Percentiles rank a stretch among this genome's conserved stretches.
Evolutionary conservation across 2,329 filamentous ascomycete species (phyloP).

Genomic region (Venturia carpophila): DNA sequence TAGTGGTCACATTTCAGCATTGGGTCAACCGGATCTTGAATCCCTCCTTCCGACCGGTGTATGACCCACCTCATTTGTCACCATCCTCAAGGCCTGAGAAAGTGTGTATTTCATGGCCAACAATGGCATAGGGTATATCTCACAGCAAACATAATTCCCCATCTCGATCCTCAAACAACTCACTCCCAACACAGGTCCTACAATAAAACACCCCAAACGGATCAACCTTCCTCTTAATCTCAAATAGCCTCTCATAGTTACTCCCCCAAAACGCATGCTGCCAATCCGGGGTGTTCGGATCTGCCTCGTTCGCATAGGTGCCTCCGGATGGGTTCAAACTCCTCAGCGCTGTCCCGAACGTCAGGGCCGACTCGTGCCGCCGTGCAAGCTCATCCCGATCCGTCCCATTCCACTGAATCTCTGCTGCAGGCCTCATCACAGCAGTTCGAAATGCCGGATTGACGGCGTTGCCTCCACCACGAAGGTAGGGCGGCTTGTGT

Average conservation of each 20-base stretch:
- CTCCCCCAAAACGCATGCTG: conserved; percentile 19
- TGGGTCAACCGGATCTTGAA: too few species aligned
- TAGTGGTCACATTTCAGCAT: too few species aligned
- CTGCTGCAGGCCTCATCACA: conserved; percentile 21
- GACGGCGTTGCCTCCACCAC: conserved; percentile 20
- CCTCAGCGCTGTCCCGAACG: background rate
- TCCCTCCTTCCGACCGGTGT: too few species aligned
- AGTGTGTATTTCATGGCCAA: too few species aligned
- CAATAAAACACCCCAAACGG: conserved; percentile 18
- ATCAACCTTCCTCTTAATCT: conserved; percentile 19
- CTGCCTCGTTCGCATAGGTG: conserved; percentile 12
- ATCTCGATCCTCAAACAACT: conserved; percentile 11
- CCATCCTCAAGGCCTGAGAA: too few species aligned
- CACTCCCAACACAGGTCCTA: conserved; percentile 16
- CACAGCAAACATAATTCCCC: background rate
- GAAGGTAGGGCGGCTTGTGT: background rate
- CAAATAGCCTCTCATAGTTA: conserved; percentile 18
- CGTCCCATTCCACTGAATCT: conserved; percentile 22
- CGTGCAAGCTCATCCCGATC: background rate
- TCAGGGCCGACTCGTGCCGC: background rate
- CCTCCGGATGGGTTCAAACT: background rate
- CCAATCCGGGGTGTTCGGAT: conserved; percentile 12
- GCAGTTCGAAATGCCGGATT: conserved; percentile 22
- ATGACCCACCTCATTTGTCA: too few species aligned
- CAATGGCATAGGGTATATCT: background rate